Evolutionary conservation across 441 rosid species (phyloP), one percentile per base, ranked within the genome.

Genomic region (Hura crepitans): DNA sequence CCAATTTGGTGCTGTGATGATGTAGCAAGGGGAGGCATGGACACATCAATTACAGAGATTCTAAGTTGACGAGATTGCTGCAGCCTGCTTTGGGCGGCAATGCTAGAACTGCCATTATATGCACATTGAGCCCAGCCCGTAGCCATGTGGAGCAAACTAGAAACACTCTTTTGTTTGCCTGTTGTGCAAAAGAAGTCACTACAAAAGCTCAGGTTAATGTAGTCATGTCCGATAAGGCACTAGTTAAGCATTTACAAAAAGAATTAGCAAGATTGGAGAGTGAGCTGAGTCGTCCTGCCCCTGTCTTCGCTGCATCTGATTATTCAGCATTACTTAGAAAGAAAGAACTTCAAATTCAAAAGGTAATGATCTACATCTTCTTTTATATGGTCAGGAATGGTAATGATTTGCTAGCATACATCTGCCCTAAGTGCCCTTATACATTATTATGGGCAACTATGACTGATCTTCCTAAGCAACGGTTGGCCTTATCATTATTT

Each of bases 141-240:
- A 85, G 92, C 80, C 95, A 94, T 79, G 96, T 87, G 66, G 97
- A 94, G 81, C 99, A 90, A 83, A 89, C 97, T 45, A 83, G 97
- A 82, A 94, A 95, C 83, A 95, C 99, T 12, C 97, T 95, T 70
- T 77, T 95, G 81, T 95, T 95, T 81, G 97, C 99, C 69, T 90
- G 93, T 73, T 90, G 97, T 83, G 99, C 99, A 50, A 95, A 95
- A 82, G 99, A 95, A 89, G 97, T 95, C 60, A 79, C 91, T 57
- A 95, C 97, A 28, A 95, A 90, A 77, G 97, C 97, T 59, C 96
- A 92, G 77, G 96, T 95, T 71, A 95, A 95, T 78, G 95, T 95
- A 55, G 93, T 95, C 55, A 89, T 92, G 98, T 95, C 99, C 62
- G 99, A 94, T 78, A 92, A 92, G 85, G 94, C 97, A 20, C 82